phyloP scores from a whole-genome alignment of 1,284 basidiomycete species.

The Ganoderma sp. region DNA sequence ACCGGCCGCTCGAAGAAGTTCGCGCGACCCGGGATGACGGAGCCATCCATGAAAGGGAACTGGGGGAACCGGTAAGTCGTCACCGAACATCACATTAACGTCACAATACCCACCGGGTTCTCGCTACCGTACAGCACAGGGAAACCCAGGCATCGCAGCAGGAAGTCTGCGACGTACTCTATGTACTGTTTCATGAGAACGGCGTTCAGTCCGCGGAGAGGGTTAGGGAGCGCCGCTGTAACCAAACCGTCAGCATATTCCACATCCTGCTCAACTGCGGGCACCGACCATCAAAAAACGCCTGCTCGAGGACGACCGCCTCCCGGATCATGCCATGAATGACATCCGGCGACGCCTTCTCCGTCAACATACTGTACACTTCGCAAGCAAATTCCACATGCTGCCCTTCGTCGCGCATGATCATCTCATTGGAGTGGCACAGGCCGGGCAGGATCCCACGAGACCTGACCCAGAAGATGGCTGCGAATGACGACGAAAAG shows the following conservation, averaged over 20 bases:
- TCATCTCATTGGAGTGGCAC: neutral
- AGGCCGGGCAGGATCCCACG: neutral
- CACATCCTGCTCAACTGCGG: too few species aligned
- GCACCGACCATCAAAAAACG: neutral
- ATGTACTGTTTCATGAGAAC: neutral
- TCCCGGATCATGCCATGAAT: neutral
- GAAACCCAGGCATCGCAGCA: neutral
- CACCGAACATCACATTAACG: too few species aligned
- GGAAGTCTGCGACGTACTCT: neutral
- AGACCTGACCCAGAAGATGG: neutral
- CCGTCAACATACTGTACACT: neutral
- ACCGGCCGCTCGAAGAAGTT: neutral
- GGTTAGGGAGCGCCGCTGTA: neutral
- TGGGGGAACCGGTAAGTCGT: neutral
- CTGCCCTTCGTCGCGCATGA: neutral
- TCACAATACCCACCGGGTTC: neutral
- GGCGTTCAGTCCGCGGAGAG: neutral
- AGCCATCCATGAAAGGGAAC: neutral
- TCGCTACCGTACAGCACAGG: neutral
- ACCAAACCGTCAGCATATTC: too few species aligned
- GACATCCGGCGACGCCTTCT: neutral
- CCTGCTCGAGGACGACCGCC: neutral
- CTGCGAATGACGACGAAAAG: neutral
- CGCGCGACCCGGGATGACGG: neutral
- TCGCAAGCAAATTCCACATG: neutral